phyloP scores from a whole-genome alignment of 2,329 filamentous ascomycete genomes.

The Onygena corvina region DNA sequence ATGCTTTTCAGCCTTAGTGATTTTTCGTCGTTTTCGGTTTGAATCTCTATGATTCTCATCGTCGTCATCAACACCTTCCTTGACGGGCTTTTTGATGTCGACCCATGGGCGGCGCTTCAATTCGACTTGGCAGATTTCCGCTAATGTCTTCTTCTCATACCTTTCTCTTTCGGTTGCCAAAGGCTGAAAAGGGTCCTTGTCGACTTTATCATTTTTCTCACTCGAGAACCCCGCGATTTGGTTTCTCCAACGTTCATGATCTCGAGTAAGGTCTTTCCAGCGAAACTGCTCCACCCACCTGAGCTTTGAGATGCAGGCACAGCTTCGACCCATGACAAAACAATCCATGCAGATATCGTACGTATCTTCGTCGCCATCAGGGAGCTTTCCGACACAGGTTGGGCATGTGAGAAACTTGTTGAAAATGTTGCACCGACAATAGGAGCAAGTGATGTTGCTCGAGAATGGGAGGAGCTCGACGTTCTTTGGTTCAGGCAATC shows the following conservation, averaged over 20 bases:
- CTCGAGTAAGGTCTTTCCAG: slow-evolving; percentile 64
- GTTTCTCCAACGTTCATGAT: slow-evolving; percentile 72
- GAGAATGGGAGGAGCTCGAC: slow-evolving; percentile 72
- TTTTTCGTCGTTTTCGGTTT: slow-evolving; percentile 51
- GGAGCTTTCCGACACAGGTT: slow-evolving; percentile 57
- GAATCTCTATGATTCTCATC: slow-evolving; percentile 45
- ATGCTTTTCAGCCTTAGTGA: slow-evolving; percentile 36
- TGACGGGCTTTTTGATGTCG: slow-evolving; percentile 56
- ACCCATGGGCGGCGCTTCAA: slow-evolving; percentile 67
- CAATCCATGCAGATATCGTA: slow-evolving; percentile 99
- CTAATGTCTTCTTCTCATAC: slow-evolving; percentile 63
- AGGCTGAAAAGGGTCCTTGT: slow-evolving; percentile 34
- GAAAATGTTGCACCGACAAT: slow-evolving; percentile 92
- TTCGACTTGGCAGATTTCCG: slow-evolving; percentile 89
- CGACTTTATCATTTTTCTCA: slow-evolving; percentile 53
- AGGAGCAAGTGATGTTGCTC: slow-evolving; percentile 87
- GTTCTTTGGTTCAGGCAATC: slow-evolving; percentile 49
- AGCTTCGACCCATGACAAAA: slow-evolving; percentile 93
- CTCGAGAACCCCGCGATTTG: slow-evolving; percentile 63
- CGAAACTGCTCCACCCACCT: slow-evolving; percentile 88
- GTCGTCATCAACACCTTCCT: slow-evolving; percentile 23
- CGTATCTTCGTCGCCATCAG: slow-evolving; percentile 62
- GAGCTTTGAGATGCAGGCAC: slow-evolving; percentile 71
- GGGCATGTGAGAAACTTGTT: slow-evolving; percentile 92
- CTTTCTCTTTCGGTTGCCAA: slow-evolving; percentile 57